Percentiles rank a stretch among this genome's conserved stretches.
phyloP scores from a whole-genome alignment of 1,139 yeast genomes.

The Wickerhamiella pararugosa region DNA sequence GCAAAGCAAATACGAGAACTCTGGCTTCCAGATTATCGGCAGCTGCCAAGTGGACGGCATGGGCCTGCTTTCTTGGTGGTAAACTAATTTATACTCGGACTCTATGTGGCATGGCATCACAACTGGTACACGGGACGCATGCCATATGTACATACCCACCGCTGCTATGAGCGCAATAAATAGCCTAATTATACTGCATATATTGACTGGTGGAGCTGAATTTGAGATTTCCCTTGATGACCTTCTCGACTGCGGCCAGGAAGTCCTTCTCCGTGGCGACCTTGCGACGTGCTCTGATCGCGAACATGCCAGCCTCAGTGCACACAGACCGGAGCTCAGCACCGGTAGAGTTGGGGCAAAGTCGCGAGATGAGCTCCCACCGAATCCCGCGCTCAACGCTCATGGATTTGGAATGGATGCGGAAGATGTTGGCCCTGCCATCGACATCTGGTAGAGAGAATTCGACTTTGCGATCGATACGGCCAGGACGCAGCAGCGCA shows the following conservation, averaged over 20 bases:
- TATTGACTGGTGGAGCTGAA: constrained; percentile 93
- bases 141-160: neutral
- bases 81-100: constrained; percentile 23
- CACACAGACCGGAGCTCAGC: constrained; percentile 95
- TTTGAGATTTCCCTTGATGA: constrained; percentile 94
- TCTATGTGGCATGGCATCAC: neutral
- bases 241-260: constrained; percentile 93
- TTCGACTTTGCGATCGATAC: constrained; percentile 96
- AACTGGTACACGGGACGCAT: neutral
- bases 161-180: neutral
- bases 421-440: constrained; percentile 92
- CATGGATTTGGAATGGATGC: constrained; percentile 94
- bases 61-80: constrained; percentile 98
- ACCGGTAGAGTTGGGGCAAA: constrained; percentile 97
- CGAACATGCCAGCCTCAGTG: constrained; percentile 99
- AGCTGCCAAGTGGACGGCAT: constrained; percentile 91
- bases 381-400: constrained; percentile 92
- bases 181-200: constrained; percentile 75
- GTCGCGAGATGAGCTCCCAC: constrained; percentile 93
- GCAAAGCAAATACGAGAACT: constrained; percentile 48
- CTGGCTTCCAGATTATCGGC: constrained; percentile 37
- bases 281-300: constrained; percentile 93
- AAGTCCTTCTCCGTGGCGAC: constrained; percentile 97
- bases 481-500: constrained; percentile 92
- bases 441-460: constrained; percentile 91